Evolutionary conservation across 495 filamentous ascomycete species (phyloP).

Genomic region (Podospora fimiseda): DNA sequence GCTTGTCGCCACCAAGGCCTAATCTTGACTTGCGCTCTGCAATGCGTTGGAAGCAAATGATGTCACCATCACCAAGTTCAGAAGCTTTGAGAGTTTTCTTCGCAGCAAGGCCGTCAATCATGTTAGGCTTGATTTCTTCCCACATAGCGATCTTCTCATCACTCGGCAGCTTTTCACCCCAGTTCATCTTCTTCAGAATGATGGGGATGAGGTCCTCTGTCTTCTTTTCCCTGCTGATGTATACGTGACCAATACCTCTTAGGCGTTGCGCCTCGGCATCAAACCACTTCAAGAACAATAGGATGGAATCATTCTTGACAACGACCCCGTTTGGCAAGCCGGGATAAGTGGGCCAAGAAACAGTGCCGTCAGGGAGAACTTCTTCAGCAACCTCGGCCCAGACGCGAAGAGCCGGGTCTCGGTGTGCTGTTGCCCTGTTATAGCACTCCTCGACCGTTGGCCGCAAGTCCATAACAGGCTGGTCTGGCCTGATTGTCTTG

Average conservation of each 20-base stretch:
- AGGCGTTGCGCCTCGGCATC: slow-evolving; percentile 70
- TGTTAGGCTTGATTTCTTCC: slow-evolving; percentile 95
- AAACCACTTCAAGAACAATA: slow-evolving; percentile 91
- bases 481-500: slow-evolving; percentile 87
- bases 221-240: slow-evolving; percentile 79
- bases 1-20: slow-evolving; percentile 18
- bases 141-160: slow-evolving; percentile 61
- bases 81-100: slow-evolving; percentile 82
- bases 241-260: slow-evolving; percentile 69
- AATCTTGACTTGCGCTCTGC: slow-evolving; percentile 41
- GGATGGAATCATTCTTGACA: slow-evolving; percentile 51
- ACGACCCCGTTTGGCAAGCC: slow-evolving; percentile 41
- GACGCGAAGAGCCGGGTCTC: slow-evolving; percentile 67
- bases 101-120: slow-evolving; percentile 92
- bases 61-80: slow-evolving; percentile 95
- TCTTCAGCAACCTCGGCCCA: slow-evolving; percentile 75
- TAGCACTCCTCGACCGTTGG: slow-evolving; percentile 77
- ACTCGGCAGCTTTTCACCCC: slow-evolving; percentile 54
- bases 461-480: slow-evolving; percentile 67
- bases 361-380: slow-evolving; percentile 54
- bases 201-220: slow-evolving; percentile 75
- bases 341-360: slow-evolving; percentile 58
- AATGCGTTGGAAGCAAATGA: slow-evolving; percentile 81
- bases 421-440: slow-evolving; percentile 52
- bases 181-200: slow-evolving; percentile 81